Conservation (phyloP, 1,284 basidiomycete genomes). For the Malassezia caprae region DNA sequence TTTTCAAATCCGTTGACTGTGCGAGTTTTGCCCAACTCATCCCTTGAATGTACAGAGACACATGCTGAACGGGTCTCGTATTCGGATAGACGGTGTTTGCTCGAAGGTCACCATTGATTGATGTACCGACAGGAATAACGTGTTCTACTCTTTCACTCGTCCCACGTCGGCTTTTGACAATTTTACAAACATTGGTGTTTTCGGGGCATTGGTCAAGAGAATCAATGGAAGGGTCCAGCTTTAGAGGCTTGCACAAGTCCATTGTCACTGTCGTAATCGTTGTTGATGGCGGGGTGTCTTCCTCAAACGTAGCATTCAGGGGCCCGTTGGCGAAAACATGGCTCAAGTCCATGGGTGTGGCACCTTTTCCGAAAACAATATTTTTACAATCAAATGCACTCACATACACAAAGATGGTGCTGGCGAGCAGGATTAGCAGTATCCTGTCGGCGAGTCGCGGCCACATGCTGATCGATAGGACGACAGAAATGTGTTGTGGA, state of each 20-base stretch:
- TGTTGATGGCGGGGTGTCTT: slow-evolving; percentile 19
- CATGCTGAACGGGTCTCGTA: too few relatives aligned
- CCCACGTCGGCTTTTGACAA: neutral
- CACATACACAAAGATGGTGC: neutral
- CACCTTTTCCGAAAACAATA: neutral
- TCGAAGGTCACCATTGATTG: neutral
- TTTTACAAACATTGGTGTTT: slow-evolving; percentile 5
- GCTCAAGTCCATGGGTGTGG: neutral
- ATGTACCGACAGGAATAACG: slow-evolving; percentile 1
- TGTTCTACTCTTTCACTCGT: neutral
- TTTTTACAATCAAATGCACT: neutral
- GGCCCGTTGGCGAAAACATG: neutral
- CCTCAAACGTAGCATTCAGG: neutral
- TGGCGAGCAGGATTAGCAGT: neutral
- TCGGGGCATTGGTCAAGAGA: slow-evolving; percentile 1
- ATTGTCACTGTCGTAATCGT: slow-evolving; percentile 20
- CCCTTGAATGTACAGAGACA: neutral
- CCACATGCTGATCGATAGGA: neutral
- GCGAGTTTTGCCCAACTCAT: neutral
- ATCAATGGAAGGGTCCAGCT: neutral
- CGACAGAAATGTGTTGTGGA: neutral
- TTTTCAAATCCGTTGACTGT: neutral
- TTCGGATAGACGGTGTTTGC: neutral
- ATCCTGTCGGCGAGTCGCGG: neutral
- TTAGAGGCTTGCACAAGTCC: slow-evolving; percentile 10